Evolutionary conservation across 2,329 filamentous ascomycete genomes (phyloP).

Genomic region (Cercospora canescens): DNA sequence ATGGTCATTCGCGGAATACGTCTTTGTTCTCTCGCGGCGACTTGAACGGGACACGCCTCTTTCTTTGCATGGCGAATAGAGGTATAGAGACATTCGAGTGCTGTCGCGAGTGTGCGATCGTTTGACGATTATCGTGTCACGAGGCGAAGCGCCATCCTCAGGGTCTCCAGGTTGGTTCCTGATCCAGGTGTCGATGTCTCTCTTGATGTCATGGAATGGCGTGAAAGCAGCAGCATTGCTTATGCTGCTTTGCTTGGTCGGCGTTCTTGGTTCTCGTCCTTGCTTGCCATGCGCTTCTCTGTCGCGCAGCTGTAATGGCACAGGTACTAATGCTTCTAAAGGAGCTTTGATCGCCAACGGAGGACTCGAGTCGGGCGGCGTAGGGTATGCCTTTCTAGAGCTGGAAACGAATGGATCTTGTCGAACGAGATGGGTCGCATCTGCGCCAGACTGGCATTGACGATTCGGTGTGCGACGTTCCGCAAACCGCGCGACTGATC

Average conservation of each 20-base stretch:
- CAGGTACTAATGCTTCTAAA: not conserved
- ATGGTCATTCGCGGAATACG: not conserved
- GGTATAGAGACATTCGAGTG: not conserved
- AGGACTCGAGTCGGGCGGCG: conserved; percentile 1
- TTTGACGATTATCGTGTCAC: not conserved
- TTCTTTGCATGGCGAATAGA: conserved; percentile 1
- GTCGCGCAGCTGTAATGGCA: not conserved
- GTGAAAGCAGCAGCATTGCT: not conserved
- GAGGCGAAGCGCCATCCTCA: not conserved
- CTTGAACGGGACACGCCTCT: not conserved
- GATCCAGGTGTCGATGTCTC: conserved; percentile 2
- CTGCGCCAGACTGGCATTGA: not conserved
- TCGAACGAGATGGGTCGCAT: not conserved
- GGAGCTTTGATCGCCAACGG: not conserved
- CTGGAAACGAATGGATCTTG: not conserved
- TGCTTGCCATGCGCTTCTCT: not conserved
- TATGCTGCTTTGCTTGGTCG: not conserved
- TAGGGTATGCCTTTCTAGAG: not conserved
- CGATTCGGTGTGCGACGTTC: not conserved
- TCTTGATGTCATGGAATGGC: conserved; percentile 9
- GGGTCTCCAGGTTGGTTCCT: not conserved
- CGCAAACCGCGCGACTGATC: not conserved
- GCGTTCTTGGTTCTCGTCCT: not conserved
- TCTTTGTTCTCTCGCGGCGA: not conserved
- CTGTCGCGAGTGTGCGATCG: not conserved